Base-by-base conservation (phyloP, 306 rosid genomes). In the Acacia melanoxylon region DNA sequence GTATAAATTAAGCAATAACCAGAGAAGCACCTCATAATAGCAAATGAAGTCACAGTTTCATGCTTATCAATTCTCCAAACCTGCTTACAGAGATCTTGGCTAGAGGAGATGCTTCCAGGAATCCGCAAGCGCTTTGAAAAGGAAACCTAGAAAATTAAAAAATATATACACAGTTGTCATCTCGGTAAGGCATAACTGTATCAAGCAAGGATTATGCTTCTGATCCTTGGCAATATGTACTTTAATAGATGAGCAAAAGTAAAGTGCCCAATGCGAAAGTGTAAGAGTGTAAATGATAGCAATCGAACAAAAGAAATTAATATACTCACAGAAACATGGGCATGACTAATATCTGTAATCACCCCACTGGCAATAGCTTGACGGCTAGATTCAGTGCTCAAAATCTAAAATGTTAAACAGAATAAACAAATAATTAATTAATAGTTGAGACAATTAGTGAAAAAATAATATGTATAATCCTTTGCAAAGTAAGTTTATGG, bases 51-150 rank as follows among this genome's bases (percentile, higher is more conserved):
- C 87, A 89, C 85, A 68, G 72, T 48, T 86, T 90, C 97, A 81
- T 95, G 95, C 86, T 93, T 95, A 88, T 91, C 94, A 80, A 95
- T 83, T 84, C 93, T 88, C 98, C 98, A 93, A 69, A 93, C 94
- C 85, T 88, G 92, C 85, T 75, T 80, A 83, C 77, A 76, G 80
- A 95, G 95, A 85, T 90, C 92, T 58, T 79, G 81, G 48, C 84
- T 79, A 44, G 87, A 86, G 77, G 97, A 88, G 81, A 88, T 81
- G 82, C 91, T 87, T 75, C 93, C 89, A 56, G 99, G 99, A 78
- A 95, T 88, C 68, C 90, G 81, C 75, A 95, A 86, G 62, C 86
- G 82, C 87, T 93, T 95, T 4, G 99, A 88, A 81, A 93, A 87
- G 85, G 99, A 93, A 75, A 93, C 93, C 99, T 93, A 77, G 56